Base-by-base conservation (phyloP, 2,329 filamentous ascomycete species). In the Talaromyces islandicus region DNA sequence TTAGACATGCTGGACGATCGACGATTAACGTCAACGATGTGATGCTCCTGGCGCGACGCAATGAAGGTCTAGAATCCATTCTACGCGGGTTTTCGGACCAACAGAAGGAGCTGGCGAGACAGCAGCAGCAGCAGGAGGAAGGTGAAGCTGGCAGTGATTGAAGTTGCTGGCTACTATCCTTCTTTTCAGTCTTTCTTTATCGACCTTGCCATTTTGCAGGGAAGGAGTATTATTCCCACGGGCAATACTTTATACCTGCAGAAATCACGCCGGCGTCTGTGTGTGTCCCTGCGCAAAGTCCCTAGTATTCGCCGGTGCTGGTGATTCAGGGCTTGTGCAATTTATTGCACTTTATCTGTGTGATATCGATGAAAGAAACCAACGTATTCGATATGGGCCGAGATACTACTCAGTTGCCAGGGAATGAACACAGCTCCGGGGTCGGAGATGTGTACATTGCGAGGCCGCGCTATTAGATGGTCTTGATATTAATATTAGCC, bases 11-110 rank as follows among this genome's bases (percentile, higher is more conserved):
- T 11, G 89, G 90, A 1, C 85, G 93, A 27, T 85, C 85, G 2
- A 92, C 88, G 0, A 84, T 99, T 65, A 91, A 87, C 41, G 89
- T 88, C 0, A 89, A 92, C 56, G 94, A 99, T 71, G 92, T 97
- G 12, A 78, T 97, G 68, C 83, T 99, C 7, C 84, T 99, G 30
- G 88, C 91, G 27, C 82, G 94, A 63, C 86, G 93, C 61, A 99
- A 97, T 68, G 89, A 92, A 60, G 91, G 92, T 19, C 76, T 99
- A 21, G 86, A 92, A 66, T 82, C 82, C 17, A 86, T 97, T 35
- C 82, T 99, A 70, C 69, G 68, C 11, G 67, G 72, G 6, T 77
- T 74, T 56, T 63, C 73, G 17, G 72, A 73, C 55, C 71, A 72
- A 24, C 61, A 62, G 19, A 59, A 62, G 46, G 56, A 59, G 38